Conservation (phyloP, 208 protist species). For the Leishmania amazonensis region DNA sequence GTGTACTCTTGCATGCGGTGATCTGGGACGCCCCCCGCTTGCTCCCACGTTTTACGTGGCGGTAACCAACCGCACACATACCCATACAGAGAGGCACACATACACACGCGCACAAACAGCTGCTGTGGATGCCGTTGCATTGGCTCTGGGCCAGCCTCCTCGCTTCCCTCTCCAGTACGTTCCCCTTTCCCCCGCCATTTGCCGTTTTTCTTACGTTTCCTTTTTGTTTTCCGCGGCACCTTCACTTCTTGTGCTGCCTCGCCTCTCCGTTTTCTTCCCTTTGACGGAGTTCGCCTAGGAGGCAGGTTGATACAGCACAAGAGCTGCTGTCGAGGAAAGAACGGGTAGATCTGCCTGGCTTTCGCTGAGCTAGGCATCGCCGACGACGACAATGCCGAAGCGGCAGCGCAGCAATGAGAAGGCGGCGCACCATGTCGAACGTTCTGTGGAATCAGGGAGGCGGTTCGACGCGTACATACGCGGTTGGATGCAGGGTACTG, state of each 20-base stretch:
- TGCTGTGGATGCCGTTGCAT: not conserved
- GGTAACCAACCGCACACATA: not conserved
- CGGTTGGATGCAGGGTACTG: conserved; percentile 26
- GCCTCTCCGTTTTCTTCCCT: not conserved
- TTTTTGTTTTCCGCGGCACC: not conserved
- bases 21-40: not conserved
- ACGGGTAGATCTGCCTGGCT: not conserved
- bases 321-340: not conserved
- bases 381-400: conserved; percentile 15
- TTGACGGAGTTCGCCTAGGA: not conserved
- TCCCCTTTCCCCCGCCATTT: not conserved
- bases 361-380: not conserved
- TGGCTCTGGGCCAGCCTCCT: not conserved
- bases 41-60: not conserved
- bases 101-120: not conserved
- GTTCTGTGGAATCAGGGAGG: conserved; percentile 18
- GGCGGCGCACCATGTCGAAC: conserved; percentile 1
- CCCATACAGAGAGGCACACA: not conserved
- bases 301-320: not conserved
- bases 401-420: conserved; percentile 10
- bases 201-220: not conserved
- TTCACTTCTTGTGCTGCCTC: not conserved
- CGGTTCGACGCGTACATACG: conserved; percentile 40
- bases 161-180: not conserved
- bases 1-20: not conserved